phyloP scores from a whole-genome alignment of 305 asterid species.

The Fraxinus sp. region DNA sequence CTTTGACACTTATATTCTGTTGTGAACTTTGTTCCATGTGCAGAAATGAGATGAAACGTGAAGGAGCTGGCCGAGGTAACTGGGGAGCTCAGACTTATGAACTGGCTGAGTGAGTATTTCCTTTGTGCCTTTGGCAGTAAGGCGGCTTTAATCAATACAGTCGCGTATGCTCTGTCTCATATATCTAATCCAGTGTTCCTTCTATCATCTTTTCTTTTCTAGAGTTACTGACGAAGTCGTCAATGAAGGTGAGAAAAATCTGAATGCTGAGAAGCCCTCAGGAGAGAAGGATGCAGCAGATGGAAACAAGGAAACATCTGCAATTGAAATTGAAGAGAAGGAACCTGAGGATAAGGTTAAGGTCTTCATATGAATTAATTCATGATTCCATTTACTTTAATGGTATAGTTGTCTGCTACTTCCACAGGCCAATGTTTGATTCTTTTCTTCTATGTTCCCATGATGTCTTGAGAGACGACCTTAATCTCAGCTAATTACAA shows the following conservation, averaged over 20 bases:
- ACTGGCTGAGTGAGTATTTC: constrained; percentile 55
- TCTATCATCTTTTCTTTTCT: not conserved
- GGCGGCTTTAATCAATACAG: not conserved
- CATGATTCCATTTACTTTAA: not conserved
- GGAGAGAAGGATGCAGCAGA: constrained; percentile 48
- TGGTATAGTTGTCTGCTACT: not conserved
- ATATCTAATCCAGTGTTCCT: not conserved
- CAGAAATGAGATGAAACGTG: constrained; percentile 72
- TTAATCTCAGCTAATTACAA: not conserved
- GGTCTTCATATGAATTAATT: constrained; percentile 2
- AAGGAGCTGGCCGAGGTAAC: constrained; percentile 77
- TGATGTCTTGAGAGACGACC: not conserved
- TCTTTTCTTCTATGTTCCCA: not conserved
- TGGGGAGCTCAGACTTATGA: constrained; percentile 82
- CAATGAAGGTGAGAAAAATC: constrained; percentile 54
- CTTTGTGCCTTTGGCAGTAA: not conserved
- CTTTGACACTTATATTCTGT: not conserved
- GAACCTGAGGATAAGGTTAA: constrained; percentile 79
- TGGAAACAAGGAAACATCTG: constrained; percentile 56
- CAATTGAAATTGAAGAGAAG: constrained; percentile 60
- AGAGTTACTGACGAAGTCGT: constrained; percentile 54
- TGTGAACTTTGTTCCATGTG: not conserved
- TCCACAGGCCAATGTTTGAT: not conserved
- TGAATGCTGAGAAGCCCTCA: constrained; percentile 53
- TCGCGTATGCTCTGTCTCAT: not conserved